Evolutionary conservation across 179 eudicot species (phyloP).

Genomic region (Patellifolia procumbens): DNA sequence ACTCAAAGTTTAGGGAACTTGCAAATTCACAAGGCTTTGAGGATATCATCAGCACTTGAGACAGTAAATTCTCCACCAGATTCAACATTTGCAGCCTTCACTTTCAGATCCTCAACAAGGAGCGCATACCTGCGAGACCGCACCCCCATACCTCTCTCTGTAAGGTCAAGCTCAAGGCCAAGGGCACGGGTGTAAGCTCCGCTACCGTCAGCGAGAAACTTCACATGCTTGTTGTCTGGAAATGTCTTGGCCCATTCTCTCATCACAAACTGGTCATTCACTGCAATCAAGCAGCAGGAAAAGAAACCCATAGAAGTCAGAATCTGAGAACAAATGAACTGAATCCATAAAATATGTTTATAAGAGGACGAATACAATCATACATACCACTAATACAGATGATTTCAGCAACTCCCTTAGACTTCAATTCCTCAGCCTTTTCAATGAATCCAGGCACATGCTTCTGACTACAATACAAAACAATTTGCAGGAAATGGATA

Average conservation of each 20-base stretch:
- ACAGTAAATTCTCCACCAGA: conserved; percentile 79
- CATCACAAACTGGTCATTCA: conserved; percentile 95
- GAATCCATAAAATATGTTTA: not conserved
- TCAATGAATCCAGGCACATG: conserved; percentile 87
- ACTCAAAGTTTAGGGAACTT: not conserved
- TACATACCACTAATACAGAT: conserved; percentile 65
- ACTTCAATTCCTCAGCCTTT: conserved; percentile 71
- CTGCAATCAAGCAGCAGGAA: conserved; percentile 39
- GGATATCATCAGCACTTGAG: conserved; percentile 81
- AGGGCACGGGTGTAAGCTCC: conserved; percentile 69
- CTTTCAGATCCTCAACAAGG: conserved; percentile 78
- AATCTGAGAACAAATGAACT: not conserved
- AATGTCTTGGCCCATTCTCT: conserved; percentile 94
- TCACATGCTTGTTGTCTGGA: conserved; percentile 79
- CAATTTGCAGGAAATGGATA: not conserved
- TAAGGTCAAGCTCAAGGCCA: conserved; percentile 79
- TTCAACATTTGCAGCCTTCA: conserved; percentile 68
- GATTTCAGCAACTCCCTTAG: conserved; percentile 87
- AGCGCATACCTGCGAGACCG: conserved; percentile 77
- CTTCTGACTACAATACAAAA: conserved; percentile 45
- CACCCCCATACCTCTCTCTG: conserved; percentile 69
- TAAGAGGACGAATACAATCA: conserved; percentile 14
- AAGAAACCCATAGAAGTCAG: conserved; percentile 1
- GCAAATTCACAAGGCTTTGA: conserved; percentile 58
- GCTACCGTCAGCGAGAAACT: conserved; percentile 85